Base-by-base conservation (phyloP, 345 rosid genomes). In the Hypericum androsaemum region DNA sequence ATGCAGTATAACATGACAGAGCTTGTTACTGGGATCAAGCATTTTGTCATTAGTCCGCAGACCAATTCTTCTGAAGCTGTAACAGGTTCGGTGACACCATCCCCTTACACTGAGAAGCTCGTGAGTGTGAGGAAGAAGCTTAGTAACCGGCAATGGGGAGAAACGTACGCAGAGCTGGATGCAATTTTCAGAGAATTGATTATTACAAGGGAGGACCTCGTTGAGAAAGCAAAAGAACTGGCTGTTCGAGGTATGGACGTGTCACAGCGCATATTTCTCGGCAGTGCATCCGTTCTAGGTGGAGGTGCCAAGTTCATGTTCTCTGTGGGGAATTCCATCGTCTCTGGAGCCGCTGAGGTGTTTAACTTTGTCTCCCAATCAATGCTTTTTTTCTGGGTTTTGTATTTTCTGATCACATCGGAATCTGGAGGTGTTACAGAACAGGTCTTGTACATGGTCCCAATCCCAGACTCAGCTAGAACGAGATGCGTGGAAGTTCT, bases 381-480 rank as follows among this genome's bases (percentile, higher is more conserved):
- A 0, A 79, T 92, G 77, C 78, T 92, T 44, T 92, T 88, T 80
- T 81, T 78, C 57, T 85, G 94, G 87, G 83, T 92, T 42, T 54
- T 92, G 39, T 92, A 88, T 60, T 70, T 78, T 69, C 77, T 92
- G 3, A 92, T 92, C 41, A 88, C 98, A 12, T 84, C 98, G 5
- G 90, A 88, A 32, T 85, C 98, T 37, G 98, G 97, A 0, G 98
- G 97, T 41, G 95, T 92, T 12, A 92, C 97, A 0, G 90, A 88
- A 67, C 97, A 92, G 59, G 85, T 83, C 22, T 88, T 92, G 80
- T 58, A 64, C 56, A 85, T 88, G 98, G 66, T 92, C 51, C 98
- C 97, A 0, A 77, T 92, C 41, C 70, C 88, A n/a, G 52, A 57
- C 11, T 22, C 79, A 0, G 84, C 86, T 0, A 76, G 97, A 69